phyloP scores from a whole-genome alignment of 2,329 filamentous ascomycete genomes.

The Pochonia chlamydosporia region DNA sequence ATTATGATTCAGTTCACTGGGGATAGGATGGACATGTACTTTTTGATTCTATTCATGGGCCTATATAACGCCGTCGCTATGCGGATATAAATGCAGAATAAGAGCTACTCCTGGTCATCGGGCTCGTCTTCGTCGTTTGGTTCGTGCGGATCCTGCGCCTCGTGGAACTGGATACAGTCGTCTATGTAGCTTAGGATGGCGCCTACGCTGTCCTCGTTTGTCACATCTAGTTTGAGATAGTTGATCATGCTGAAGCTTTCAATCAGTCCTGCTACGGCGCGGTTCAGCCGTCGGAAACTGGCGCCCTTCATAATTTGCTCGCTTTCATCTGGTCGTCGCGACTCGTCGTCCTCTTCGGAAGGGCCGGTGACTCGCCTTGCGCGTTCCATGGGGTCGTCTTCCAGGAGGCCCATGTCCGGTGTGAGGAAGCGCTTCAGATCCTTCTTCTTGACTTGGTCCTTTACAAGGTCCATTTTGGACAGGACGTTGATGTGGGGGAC shows the following conservation, averaged over 20 bases:
- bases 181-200: conserved; percentile 87
- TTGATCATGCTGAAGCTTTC: conserved; percentile 98
- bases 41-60: conserved; percentile 1
- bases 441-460: conserved; percentile 79
- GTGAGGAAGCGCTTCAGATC: conserved; percentile 88
- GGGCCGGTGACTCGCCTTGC: conserved; percentile 32
- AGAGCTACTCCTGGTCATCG: conserved; percentile 27
- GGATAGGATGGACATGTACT: no score
- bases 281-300: conserved; percentile 77
- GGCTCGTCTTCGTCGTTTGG: conserved; percentile 56
- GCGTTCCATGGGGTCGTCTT: conserved; percentile 65
- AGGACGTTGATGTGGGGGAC: conserved; percentile 94
- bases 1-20: no score
- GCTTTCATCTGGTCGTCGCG: conserved; percentile 57
- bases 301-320: conserved; percentile 72
- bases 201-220: conserved; percentile 86
- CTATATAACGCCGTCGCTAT: conserved; percentile 37
- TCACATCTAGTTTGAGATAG: conserved; percentile 82
- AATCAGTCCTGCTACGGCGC: conserved; percentile 83
- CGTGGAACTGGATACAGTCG: conserved; percentile 88
- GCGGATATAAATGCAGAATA: conserved; percentile 16
- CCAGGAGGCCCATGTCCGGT: conserved; percentile 74
- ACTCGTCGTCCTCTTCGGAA: conserved; percentile 41
- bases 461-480: conserved; percentile 96
- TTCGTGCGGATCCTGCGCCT: conserved; percentile 86